These are phyloP conservation scores for Saitozyma sp. DNA, from an alignment of 768 basidiomycete genomes.

Conservation along the genomic window DNA sequence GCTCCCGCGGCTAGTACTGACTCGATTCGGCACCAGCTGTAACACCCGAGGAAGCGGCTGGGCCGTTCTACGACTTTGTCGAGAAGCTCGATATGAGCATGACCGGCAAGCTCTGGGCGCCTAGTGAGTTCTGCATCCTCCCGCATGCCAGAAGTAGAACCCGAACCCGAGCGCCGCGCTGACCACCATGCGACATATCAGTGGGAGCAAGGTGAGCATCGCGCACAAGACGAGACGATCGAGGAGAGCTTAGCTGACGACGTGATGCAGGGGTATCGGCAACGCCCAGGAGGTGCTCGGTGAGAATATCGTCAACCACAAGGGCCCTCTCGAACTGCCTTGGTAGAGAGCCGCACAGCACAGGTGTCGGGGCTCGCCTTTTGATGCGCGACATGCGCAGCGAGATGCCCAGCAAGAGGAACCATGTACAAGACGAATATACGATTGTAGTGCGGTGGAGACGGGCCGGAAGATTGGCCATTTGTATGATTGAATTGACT, in stretches of 20 bases:
- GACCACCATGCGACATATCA: background rate
- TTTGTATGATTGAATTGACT: background rate
- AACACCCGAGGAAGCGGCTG: conserved; percentile 56
- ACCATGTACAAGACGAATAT: background rate
- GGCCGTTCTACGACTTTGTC: conserved; percentile 55
- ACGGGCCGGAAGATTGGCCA: background rate
- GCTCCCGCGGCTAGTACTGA: background rate
- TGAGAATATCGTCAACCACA: conserved; percentile 10
- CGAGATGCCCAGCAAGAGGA: too few species aligned
- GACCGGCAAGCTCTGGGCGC: conserved; percentile 58
- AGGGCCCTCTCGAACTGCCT: conserved; percentile 22
- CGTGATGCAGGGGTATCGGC: conserved; percentile 53
- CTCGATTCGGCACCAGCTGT: conserved; percentile 51
- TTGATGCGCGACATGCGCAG: too few species aligned
- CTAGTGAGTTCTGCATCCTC: conserved; percentile 41
- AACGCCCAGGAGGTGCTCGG: conserved; percentile 29
- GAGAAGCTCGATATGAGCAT: conserved; percentile 50
- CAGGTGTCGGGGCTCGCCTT: too few species aligned
- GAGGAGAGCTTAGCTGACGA: too few species aligned
- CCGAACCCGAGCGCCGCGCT: background rate
- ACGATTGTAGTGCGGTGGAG: background rate
- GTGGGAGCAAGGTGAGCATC: background rate
- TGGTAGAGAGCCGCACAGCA: conserved; percentile 9
- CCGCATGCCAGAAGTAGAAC: too few species aligned
- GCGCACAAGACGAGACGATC: background rate